Base-by-base conservation (phyloP, 73 alveolate genomes). In the Tetrahymena borealis region DNA sequence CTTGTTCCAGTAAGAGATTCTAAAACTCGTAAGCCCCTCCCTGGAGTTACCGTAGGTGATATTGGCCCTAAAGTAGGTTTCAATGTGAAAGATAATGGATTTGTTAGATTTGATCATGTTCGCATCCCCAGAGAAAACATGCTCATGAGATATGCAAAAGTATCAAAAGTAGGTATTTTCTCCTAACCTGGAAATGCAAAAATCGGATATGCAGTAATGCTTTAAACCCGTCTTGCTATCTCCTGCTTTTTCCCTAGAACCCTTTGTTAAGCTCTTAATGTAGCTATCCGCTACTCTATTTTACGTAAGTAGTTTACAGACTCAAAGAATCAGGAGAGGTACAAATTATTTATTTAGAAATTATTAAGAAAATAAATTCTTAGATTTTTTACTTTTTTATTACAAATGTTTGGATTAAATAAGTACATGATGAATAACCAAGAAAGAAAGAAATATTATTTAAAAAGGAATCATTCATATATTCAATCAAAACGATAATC, bases 11-110 rank as follows among this genome's bases (percentile, higher is more conserved):
- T 97, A 15, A 95, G 99, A 91, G 98, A 96, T 79, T 33, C 60
- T 13, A 94, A 93, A 32, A 94, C 96, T 78, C 98, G 95, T 85
- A 24, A 91, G 39, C 98, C 99, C 2, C 93, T 96, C 11, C 96
- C 91, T 11, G 99, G 99, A 15, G 78, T 97, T 16, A 96, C 94
- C n/a, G 95, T 97, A 15, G 99, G 99, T 33, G 99, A 97, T 78
- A 91, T 92, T 41, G 99, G 99, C 32, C 95, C 96, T 0, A 98
- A 98, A 94, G 91, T 93, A 33, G 99, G 99, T 33, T 96, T 91
- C 78, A 94, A 95, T 41, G 91, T 96, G 92, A 96, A 97, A 92
- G 99, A 98, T 92, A 98, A 97, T 92, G 99, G 99, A 32, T 98
- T 78, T 91, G 43, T 97, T 92, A 96, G 95, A n/a, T 91, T 97